phyloP scores from a whole-genome alignment of 2,329 filamentous ascomycete genomes.

The Fusarium kyushuense region DNA sequence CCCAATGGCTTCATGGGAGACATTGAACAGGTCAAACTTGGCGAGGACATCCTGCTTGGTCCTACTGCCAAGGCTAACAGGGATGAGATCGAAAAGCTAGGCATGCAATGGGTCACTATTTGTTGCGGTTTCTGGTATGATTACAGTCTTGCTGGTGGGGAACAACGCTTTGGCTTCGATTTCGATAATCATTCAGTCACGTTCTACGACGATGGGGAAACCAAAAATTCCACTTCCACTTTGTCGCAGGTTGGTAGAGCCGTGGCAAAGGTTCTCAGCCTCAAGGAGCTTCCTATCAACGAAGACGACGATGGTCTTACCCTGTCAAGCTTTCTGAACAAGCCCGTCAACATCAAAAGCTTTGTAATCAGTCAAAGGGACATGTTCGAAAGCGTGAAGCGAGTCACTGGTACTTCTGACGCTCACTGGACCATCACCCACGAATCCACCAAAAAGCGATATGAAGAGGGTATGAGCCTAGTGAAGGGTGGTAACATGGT shows the following conservation, averaged over 20 bases:
- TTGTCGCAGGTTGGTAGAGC: conserved; percentile 67
- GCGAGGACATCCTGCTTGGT: conserved; percentile 46
- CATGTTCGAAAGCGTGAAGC: conserved; percentile 70
- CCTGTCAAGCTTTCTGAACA: conserved; percentile 59
- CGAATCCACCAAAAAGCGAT: conserved; percentile 61
- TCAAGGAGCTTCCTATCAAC: conserved; percentile 58
- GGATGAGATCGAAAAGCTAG: conserved; percentile 56
- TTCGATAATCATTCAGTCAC: conserved; percentile 56
- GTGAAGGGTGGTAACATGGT: conserved; percentile 56
- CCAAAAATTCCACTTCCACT: conserved; percentile 57
- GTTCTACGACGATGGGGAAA: conserved; percentile 63
- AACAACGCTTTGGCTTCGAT: conserved; percentile 61
- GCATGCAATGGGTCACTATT: conserved; percentile 60
- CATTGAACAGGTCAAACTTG: conserved; percentile 47
- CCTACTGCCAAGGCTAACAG: conserved; percentile 39
- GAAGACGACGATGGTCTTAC: conserved; percentile 45
- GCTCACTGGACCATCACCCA: conserved; percentile 69
- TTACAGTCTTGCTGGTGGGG: conserved; percentile 58
- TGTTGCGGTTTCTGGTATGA: conserved; percentile 69
- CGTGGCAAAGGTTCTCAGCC: conserved; percentile 61
- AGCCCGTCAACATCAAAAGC: conserved; percentile 62
- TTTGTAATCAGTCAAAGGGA: conserved; percentile 71
- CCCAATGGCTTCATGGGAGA: conserved; percentile 61
- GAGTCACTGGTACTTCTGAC: conserved; percentile 67
- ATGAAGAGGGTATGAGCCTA: conserved; percentile 57